Evolutionary conservation across 495 filamentous ascomycete genomes (phyloP).

Genomic region (Lepraria neglecta): DNA sequence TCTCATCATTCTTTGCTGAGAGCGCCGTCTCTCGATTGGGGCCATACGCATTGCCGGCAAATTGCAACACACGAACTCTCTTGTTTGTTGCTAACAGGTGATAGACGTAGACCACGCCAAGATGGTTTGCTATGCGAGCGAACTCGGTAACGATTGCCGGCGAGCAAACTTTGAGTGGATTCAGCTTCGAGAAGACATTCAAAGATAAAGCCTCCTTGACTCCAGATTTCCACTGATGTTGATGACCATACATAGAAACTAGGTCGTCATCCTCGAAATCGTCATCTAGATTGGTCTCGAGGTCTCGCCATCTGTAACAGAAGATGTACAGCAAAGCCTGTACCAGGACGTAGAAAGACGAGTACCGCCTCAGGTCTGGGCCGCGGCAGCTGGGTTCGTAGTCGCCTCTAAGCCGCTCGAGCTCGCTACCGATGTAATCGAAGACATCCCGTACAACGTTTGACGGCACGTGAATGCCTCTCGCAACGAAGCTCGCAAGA

Average conservation of each 20-base stretch:
- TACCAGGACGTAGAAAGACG: conserved; percentile 78
- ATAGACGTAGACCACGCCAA: conserved; percentile 82
- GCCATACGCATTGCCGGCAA: conserved; percentile 37
- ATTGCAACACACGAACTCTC: conserved; percentile 63
- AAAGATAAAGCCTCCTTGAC: conserved; percentile 64
- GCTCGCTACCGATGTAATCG: conserved; percentile 62
- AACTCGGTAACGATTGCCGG: conserved; percentile 85
- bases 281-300: conserved; percentile 56
- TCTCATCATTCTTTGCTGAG: conserved; percentile 47
- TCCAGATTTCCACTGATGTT: conserved; percentile 65
- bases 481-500: conserved; percentile 83
- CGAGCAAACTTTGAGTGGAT: conserved; percentile 95
- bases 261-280: conserved; percentile 46
- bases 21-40: conserved; percentile 58
- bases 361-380: conserved; percentile 76
- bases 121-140: conserved; percentile 73
- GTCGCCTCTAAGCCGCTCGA: conserved; percentile 57
- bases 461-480: conserved; percentile 72
- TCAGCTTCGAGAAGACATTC: conserved; percentile 78
- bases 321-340: conserved; percentile 92
- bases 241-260: conserved; percentile 52
- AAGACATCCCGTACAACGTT: conserved; percentile 71
- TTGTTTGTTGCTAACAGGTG: conserved; percentile 88
- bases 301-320: conserved; percentile 94
- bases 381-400: conserved; percentile 66